These are phyloP conservation scores for Thymus mandschuricus DNA, from an alignment of 257 asterid genomes.

Conservation along the genomic window DNA sequence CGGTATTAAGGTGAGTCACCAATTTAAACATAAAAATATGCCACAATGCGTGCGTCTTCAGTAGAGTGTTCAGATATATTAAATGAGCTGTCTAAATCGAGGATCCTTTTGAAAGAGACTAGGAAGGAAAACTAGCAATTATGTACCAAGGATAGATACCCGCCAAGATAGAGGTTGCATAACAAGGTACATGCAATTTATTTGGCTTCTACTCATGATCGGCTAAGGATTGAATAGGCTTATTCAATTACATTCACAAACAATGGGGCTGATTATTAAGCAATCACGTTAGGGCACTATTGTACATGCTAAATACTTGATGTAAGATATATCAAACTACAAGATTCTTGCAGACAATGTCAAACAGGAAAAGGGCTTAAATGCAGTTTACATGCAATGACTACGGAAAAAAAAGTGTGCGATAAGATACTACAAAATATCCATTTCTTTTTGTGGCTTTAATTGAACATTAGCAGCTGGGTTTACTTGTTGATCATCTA, in stretches of 20 bases:
- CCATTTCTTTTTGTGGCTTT: conserved; percentile 9
- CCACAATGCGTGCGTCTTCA: neutral
- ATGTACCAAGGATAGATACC: neutral
- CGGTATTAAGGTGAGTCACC: neutral
- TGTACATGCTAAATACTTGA: neutral
- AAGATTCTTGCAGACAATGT: neutral
- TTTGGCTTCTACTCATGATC: neutral
- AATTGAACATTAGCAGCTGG: conserved; percentile 17
- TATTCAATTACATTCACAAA: neutral
- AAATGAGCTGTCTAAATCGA: neutral
- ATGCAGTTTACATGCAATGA: conserved; percentile 3
- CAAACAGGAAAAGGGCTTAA: conserved; percentile 1
- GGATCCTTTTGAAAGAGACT: neutral
- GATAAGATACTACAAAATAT: neutral
- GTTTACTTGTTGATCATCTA: conserved; percentile 14
- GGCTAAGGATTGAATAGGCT: neutral
- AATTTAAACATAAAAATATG: neutral
- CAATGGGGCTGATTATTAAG: conserved; percentile 19
- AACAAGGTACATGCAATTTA: neutral
- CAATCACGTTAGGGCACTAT: conserved; percentile 3
- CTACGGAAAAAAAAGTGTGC: neutral
- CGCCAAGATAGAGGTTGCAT: conserved; percentile 6
- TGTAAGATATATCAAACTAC: neutral
- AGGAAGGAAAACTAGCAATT: neutral
- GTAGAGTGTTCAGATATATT: conserved; percentile 14